Percentiles rank a stretch among this genome's conserved stretches.
phyloP scores from a whole-genome alignment of 2,329 filamentous ascomycete species.

The Hypoxylon sp. region DNA sequence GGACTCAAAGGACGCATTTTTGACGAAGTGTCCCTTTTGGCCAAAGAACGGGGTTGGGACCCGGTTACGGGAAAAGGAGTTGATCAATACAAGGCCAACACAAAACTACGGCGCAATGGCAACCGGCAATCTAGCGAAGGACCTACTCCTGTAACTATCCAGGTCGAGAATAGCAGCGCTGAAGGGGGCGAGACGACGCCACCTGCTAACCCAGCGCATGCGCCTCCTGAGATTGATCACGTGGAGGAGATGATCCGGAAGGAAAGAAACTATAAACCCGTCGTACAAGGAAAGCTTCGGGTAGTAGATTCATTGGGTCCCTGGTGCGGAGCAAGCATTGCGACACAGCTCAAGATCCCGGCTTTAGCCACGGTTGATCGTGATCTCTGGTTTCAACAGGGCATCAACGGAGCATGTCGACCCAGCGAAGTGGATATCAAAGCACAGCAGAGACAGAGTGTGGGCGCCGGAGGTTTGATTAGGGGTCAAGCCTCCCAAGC shows the following conservation, averaged over 20 bases:
- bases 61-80: slow-evolving; percentile 78
- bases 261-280: slow-evolving; percentile 56
- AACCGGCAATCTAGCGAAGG: slow-evolving; percentile 46
- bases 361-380: slow-evolving; percentile 78
- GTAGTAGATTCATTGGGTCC: slow-evolving; percentile 77
- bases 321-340: slow-evolving; percentile 80
- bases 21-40: slow-evolving; percentile 77
- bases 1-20: slow-evolving; percentile 84
- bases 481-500: slow-evolving; percentile 58
- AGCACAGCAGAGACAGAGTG: slow-evolving; percentile 71
- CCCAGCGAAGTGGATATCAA: slow-evolving; percentile 71
- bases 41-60: slow-evolving; percentile 81
- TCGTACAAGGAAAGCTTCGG: slow-evolving; percentile 70
- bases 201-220: slow-evolving; percentile 58
- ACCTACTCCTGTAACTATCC: slow-evolving; percentile 41
- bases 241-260: slow-evolving; percentile 70
- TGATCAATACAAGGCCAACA: slow-evolving; percentile 64
- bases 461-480: slow-evolving; percentile 68
- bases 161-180: slow-evolving; percentile 35
- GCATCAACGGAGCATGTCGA: slow-evolving; percentile 71
- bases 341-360: slow-evolving; percentile 76
- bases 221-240: slow-evolving; percentile 65
- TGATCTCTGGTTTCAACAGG: slow-evolving; percentile 78
- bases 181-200: slow-evolving; percentile 53
- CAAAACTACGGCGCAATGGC: slow-evolving; percentile 56